Evolutionary conservation across 2,329 filamentous ascomycete species (phyloP).

Genomic region (Aureobasidium sp.): DNA sequence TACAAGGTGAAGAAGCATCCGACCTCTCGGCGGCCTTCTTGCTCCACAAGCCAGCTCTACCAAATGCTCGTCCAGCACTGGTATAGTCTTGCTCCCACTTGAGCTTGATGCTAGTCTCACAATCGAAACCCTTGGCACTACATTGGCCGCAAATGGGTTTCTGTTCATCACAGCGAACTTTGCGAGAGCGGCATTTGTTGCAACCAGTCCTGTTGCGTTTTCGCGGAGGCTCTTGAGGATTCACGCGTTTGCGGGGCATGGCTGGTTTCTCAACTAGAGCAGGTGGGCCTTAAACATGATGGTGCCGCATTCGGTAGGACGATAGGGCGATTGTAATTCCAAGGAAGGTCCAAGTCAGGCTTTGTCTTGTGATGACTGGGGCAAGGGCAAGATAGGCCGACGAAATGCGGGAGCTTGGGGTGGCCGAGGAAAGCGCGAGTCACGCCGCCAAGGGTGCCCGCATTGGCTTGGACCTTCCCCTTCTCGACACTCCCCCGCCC

Average conservation of each 20-base stretch:
- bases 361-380: neutral
- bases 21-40: constrained; percentile 13
- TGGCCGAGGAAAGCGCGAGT: neutral
- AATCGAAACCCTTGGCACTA: constrained; percentile 26
- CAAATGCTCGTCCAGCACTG: constrained; percentile 34
- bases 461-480: neutral
- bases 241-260: constrained; percentile 17
- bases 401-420: neutral
- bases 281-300: constrained; percentile 1
- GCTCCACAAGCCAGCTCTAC: constrained; percentile 34
- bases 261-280: neutral
- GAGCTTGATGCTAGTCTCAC: constrained; percentile 23
- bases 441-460: neutral
- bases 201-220: constrained; percentile 31
- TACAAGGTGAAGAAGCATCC: constrained; percentile 10
- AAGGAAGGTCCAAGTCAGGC: constrained; percentile 9
- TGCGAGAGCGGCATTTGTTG: constrained; percentile 31
- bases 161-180: constrained; percentile 32
- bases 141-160: constrained; percentile 31
- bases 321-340: neutral
- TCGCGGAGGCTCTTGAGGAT: constrained; percentile 13
- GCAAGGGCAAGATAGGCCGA: neutral
- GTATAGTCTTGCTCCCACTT: constrained; percentile 30
- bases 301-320: neutral
- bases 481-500: neutral